Evolutionary conservation across 768 basidiomycete species (phyloP).

Genomic region (Amyloporia xantha): DNA sequence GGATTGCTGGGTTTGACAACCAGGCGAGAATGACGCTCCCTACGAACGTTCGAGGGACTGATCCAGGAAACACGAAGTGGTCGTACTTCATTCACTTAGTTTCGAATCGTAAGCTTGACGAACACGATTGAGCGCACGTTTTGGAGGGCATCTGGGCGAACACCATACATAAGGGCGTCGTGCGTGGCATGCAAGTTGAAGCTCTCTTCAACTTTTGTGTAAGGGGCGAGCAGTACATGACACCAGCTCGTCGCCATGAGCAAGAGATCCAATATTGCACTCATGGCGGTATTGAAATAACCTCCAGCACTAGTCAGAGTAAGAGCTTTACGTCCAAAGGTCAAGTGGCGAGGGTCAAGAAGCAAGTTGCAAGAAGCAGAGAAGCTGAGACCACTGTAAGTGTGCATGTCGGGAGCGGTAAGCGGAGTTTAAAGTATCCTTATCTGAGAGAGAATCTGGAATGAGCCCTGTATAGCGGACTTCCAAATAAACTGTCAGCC

Average conservation of each 20-base stretch:
- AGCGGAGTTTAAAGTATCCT: background rate
- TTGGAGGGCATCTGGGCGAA: slow-evolving; percentile 32
- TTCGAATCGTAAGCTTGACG: background rate
- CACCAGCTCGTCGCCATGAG: slow-evolving; percentile 46
- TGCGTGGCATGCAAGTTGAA: slow-evolving; percentile 92
- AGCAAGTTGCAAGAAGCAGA: too few species aligned
- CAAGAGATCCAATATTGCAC: slow-evolving; percentile 40
- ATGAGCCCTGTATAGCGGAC: too few species aligned
- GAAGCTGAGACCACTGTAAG: background rate
- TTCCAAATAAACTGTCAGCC: too few species aligned
- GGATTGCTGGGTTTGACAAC: slow-evolving; percentile 43
- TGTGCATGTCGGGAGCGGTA: too few species aligned
- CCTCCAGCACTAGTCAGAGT: background rate
- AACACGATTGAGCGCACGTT: slow-evolving; percentile 37
- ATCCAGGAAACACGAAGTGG: slow-evolving; percentile 82
- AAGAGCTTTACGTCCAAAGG: background rate
- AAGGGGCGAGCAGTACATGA: slow-evolving; percentile 77
- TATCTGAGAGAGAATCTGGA: too few species aligned
- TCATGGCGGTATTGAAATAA: slow-evolving; percentile 21
- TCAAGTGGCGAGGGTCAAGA: too few species aligned
- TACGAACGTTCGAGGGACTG: slow-evolving; percentile 82
- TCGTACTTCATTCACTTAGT: slow-evolving; percentile 57
- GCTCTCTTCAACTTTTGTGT: slow-evolving; percentile 96
- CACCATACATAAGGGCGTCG: slow-evolving; percentile 79
- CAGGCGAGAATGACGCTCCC: slow-evolving; percentile 68